Evolutionary conservation across 106 monocot genomes (phyloP), one percentile per base, ranked within the genome.

Genomic region (Gastrodia elata): DNA sequence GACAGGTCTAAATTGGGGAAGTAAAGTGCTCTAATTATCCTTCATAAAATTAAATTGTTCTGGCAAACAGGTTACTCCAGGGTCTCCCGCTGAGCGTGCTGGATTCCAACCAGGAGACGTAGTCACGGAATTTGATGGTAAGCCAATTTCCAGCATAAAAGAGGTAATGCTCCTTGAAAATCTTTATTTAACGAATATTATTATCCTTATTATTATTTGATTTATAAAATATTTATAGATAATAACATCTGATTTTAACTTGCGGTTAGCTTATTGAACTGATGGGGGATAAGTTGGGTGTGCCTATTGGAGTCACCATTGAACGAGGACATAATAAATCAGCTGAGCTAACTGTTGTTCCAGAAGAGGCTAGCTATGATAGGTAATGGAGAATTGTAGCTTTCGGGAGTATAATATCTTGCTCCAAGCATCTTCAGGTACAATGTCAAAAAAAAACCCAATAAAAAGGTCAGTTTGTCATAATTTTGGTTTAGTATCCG

Each of bases 41-140:
- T 36, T 67, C n/a, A n/a, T n/a, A n/a, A 18, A 67, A 67, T 67
- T 6, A 36, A 18, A 37, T 8, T 37, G 22, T 6, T 71, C 59
- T 79, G 24, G 71, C 40, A 74, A 75, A 32, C 78, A 97, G 96
- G 92, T 97, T 70, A 84, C 77, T 75, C 96, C 90, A 73, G 92
- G 88, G 68, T 97, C 96, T 42, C 96, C 96, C 56, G 96, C 84
- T 65, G 86, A 97, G 15, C 84, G 48, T 70, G 90, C 90, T 57
- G 92, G 96, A 73, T 88, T 97, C 82, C 81, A 27, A 10, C 87
- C 86, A 48, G 89, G 89, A 41, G 96, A 97, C 79, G 84, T 97
- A 16, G 82, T 93, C 8, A 68, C 92, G 72, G 85, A 90, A 44
- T 92, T 97, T 78, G 90, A 88, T 56, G 92, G 90, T 56, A 92